Base-by-base conservation (phyloP, 805 yeast genomes). In the Myxozyma sirexii region DNA sequence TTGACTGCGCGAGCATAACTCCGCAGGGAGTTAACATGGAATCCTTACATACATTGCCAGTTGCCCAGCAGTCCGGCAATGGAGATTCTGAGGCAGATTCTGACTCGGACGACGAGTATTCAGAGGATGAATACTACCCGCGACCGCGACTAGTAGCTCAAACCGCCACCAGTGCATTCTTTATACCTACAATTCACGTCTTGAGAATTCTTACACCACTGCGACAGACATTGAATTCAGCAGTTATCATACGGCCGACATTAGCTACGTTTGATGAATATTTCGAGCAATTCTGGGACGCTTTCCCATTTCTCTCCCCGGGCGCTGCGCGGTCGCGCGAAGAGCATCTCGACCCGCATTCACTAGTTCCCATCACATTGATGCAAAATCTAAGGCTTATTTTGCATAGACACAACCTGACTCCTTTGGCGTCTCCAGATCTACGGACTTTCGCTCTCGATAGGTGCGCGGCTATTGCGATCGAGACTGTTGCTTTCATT, bases 401-500 rank as follows among this genome's bases (percentile, higher is more conserved):
- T 6, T 33, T 63, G 24, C 57, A 63, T 38, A 52, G 66, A 24
- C 66, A 63, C 42, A 63, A 63, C 44, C 27, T 63, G 27, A 53
- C 62, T 5, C 62, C 64, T 8, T 19, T 29, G 31, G 65, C 65
- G 13, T 43, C 59, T 12, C 49, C 57, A 4, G 65, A 56, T 10
- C 41, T 57, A 17, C 59, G 66, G 15, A 44, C 57, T 21, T 37
- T 42, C 5, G 65, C 66, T 12, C 50, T 63, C 19, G 65, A 61
- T 52, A 29, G 51, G 24, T 59, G 60, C 24, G 54, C 62, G 24
- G 48, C 42, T 7, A 54, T 57, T 31, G 53, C 54, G 24, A 35
- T 59, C 15, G 66, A 59, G 42, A 61, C 66, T 12, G 57, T 52
- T 23, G 53, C 57, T 7, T 61, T 60, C 41, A 51, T 62, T n/a